These are phyloP conservation scores for Rhododendron ovatum DNA, from an alignment of 148 eudicot species.

Conservation along the genomic window DNA sequence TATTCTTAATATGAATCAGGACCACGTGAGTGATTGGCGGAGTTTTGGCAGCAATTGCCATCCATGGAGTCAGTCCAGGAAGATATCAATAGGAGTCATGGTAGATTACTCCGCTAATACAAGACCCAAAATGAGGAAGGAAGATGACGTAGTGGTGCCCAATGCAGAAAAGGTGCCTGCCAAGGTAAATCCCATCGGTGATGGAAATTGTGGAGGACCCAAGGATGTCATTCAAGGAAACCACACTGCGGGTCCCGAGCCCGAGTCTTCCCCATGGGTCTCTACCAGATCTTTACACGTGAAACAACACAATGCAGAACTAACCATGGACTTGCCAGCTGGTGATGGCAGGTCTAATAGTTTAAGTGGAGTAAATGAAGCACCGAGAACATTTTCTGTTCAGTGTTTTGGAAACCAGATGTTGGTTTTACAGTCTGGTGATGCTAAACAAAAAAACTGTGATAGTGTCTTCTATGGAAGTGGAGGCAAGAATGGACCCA, in stretches of 20 bases:
- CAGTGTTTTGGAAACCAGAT: conserved; percentile 24
- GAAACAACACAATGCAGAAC: conserved; percentile 20
- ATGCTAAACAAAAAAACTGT: conserved; percentile 24
- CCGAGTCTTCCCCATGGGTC: conserved; percentile 44
- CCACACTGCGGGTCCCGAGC: conserved; percentile 21
- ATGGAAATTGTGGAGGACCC: conserved; percentile 10
- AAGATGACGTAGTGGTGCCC: conserved; percentile 13
- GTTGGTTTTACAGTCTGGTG: conserved; percentile 18
- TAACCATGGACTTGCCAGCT: conserved; percentile 16
- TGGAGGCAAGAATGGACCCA: conserved; percentile 21
- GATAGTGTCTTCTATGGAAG: conserved; percentile 12
- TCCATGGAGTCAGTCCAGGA: conserved; percentile 56
- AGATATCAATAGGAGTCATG: conserved; percentile 75
- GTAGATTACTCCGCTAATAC: conserved; percentile 32
- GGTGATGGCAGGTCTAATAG: conserved; percentile 13
- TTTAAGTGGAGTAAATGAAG: conserved; percentile 14
- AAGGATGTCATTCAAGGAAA: conserved; percentile 18
- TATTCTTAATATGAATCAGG: conserved; percentile 27
- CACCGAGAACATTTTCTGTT: conserved; percentile 12
- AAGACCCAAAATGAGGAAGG: conserved; percentile 14
- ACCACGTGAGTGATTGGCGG: conserved; percentile 34
- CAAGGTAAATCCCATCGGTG: conserved; percentile 22
- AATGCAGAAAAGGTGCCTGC: conserved; percentile 18
- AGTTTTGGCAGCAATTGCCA: conserved; percentile 54
- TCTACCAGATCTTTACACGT: conserved; percentile 21